Conservation (phyloP, 2,329 filamentous ascomycete genomes). For the Colletotrichum sp. region DNA sequence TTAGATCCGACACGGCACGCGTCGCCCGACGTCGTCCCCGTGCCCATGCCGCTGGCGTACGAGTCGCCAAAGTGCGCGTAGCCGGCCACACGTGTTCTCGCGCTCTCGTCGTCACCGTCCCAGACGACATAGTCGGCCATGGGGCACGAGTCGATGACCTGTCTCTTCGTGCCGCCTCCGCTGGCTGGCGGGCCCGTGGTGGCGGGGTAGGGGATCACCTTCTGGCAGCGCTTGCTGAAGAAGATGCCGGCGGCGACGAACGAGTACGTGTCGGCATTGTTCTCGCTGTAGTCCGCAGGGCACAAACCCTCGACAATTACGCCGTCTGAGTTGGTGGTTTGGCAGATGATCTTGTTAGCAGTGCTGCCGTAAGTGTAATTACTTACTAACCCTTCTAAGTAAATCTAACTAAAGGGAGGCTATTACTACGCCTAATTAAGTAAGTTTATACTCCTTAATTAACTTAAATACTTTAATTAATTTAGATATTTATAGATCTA, state of each 20-base stretch:
- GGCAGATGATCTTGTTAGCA: background rate
- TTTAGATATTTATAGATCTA: too few relatives aligned
- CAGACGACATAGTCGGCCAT: background rate
- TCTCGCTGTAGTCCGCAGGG: background rate
- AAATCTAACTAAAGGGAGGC: too few relatives aligned
- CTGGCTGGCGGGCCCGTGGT: background rate
- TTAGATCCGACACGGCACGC: background rate
- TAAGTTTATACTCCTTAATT: too few relatives aligned
- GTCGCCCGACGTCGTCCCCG: background rate
- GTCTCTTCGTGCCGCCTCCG: background rate
- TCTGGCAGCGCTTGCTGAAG: background rate
- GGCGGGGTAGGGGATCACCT: background rate
- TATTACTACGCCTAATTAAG: too few relatives aligned
- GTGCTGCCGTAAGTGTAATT: too few relatives aligned
- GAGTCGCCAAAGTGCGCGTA: background rate
- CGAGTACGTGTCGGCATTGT: background rate
- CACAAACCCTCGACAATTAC: background rate
- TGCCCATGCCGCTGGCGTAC: background rate
- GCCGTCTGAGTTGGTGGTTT: background rate
- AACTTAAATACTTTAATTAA: too few relatives aligned
- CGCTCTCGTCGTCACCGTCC: background rate
- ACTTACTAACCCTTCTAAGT: too few relatives aligned
- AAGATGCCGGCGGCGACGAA: background rate
- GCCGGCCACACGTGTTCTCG: background rate
- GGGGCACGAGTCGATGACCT: background rate